Evolutionary conservation across 345 rosid genomes (phyloP), one percentile per base, ranked within the genome.

Genomic region (Eutrema japonicum): DNA sequence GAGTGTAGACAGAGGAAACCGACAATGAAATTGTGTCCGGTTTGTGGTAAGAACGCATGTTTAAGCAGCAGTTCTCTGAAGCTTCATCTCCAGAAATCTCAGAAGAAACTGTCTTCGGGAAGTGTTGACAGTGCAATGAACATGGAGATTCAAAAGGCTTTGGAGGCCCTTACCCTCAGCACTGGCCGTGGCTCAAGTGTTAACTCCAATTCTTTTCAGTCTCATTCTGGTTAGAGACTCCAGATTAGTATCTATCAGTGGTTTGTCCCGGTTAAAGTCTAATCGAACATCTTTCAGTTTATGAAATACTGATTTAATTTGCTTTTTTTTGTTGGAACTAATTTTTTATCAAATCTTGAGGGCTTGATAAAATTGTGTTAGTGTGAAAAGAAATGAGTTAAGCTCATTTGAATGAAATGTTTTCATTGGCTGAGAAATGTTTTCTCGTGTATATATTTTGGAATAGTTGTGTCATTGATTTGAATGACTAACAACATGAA

Each of bases 81-180:
- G 77, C 94, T 92, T 54, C 98, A 96, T 77, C 78, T 96, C 71
- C 99, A 92, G 76, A 95, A 92, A 71, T 75, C 88, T 46, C 99
- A 95, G 74, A 90, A 83, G 82, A 89, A 85, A 80, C 73, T 92
- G 37, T 92, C 98, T 30, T 90, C 98, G 10, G 97, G 98, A 60
- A 92, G 99, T 14, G 98, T 96, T 13, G 99, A 92, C 79, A 92
- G 99, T 74, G 98, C 99, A 62, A 96, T 96, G 97, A 90, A 81
- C n/a, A 86, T 89, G 96, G 99, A 92, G 77, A 96, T 92, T 74
- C 91, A 92, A 52, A 96, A 96, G 81, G 96, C 91, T 63, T 74
- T 96, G 73, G 90, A 87, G 12, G 96, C 97, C 14, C 89, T 95
- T 36, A 81, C 85, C 70, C 78, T 95, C 57, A 84, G 85, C 70